Percentiles rank a stretch among this genome's conserved stretches.
phyloP scores from a whole-genome alignment of 129 eudicot species.

The Deinandra increscens region DNA sequence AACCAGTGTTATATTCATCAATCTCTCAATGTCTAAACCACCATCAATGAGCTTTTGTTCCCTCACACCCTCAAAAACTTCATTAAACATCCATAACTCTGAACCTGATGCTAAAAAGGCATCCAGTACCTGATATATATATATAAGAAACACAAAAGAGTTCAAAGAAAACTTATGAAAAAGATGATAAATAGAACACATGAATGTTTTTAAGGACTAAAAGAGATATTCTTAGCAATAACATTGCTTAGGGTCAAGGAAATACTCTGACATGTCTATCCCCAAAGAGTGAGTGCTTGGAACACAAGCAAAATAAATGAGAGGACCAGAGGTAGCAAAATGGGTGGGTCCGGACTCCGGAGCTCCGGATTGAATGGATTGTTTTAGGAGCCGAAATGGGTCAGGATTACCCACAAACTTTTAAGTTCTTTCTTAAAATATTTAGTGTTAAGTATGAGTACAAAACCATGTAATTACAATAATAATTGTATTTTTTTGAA shows the following conservation, averaged over 20 bases:
- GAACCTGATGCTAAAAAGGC: constrained; percentile 78
- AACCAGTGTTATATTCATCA: constrained; percentile 62
- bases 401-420: neutral
- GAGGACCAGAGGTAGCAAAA: neutral
- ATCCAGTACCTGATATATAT: constrained; percentile 70
- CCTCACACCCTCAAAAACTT: constrained; percentile 71
- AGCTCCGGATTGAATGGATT: neutral
- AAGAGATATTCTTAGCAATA: constrained; percentile 3
- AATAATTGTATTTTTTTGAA: neutral
- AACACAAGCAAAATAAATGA: neutral
- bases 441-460: neutral
- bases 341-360: neutral
- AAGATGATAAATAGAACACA: neutral
- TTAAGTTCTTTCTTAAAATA: neutral
- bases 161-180: constrained; percentile 16
- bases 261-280: constrained; percentile 29
- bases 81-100: constrained; percentile 93
- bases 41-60: constrained; percentile 77
- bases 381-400: neutral
- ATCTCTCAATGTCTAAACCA: constrained; percentile 64
- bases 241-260: constrained; percentile 23
- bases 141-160: neutral
- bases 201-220: neutral
- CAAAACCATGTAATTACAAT: neutral
- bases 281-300: constrained; percentile 18